Conservation (phyloP, 208 protist species). For the Leishmania aethiopica region DNA sequence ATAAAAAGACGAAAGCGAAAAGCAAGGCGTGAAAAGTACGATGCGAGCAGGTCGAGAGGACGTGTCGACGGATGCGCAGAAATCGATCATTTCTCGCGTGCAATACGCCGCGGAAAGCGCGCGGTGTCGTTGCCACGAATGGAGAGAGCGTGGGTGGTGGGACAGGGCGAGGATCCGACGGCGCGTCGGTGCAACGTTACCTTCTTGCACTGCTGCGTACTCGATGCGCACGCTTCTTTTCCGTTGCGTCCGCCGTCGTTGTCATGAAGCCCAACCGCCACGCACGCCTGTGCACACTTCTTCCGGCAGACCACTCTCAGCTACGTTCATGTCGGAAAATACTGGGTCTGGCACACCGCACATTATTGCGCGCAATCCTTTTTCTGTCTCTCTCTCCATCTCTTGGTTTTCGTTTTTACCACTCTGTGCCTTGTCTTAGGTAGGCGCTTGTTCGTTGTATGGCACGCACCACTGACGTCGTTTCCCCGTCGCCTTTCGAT, state of each 20-base stretch:
- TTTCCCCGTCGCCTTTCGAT: neutral
- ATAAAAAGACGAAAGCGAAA: neutral
- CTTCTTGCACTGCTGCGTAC: neutral
- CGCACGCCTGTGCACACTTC: neutral
- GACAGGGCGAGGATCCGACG: neutral
- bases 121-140: neutral
- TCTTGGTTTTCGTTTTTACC: neutral
- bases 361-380: neutral
- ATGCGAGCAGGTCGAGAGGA: neutral
- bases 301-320: neutral
- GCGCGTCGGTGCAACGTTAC: neutral
- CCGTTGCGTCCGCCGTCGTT: neutral
- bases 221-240: neutral
- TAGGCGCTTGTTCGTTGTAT: neutral
- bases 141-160: neutral
- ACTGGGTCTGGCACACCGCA: neutral
- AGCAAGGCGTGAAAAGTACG: neutral
- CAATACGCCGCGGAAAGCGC: neutral
- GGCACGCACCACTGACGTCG: neutral
- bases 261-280: neutral
- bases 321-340: neutral
- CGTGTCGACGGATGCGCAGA: neutral
- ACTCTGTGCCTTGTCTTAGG: neutral
- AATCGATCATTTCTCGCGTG: neutral
- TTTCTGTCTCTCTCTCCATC: neutral